Evolutionary conservation across 192 early-diverging fungal species (phyloP).

Genomic region (Glomus cerebriforme): DNA sequence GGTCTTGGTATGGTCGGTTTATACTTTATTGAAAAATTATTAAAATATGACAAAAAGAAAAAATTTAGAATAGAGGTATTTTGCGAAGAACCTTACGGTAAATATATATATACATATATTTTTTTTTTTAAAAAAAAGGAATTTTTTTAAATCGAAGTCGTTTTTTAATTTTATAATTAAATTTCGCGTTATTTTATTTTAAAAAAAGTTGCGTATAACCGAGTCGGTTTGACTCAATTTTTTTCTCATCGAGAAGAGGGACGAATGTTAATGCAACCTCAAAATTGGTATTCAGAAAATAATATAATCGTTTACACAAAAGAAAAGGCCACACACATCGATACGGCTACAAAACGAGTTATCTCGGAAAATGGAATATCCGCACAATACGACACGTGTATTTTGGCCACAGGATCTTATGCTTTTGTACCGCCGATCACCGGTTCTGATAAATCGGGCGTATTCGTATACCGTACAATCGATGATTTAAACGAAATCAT

Average conservation of each 20-base stretch:
- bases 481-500: slow-evolving; percentile 60
- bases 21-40: slow-evolving; percentile 63
- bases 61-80: slow-evolving; percentile 53
- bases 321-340: slow-evolving; percentile 47
- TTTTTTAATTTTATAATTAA: neutral
- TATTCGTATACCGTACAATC: slow-evolving; percentile 71
- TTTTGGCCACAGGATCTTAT: slow-evolving; percentile 65
- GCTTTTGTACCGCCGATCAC: slow-evolving; percentile 59
- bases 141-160: neutral
- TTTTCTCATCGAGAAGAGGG: slow-evolving; percentile 54
- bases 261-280: slow-evolving; percentile 48
- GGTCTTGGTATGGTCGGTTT: slow-evolving; percentile 75
- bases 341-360: slow-evolving; percentile 44
- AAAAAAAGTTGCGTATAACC: slow-evolving; percentile 59
- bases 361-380: slow-evolving; percentile 18
- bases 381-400: slow-evolving; percentile 56
- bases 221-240: slow-evolving; percentile 66
- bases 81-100: slow-evolving; percentile 55
- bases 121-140: neutral
- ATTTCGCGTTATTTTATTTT: neutral
- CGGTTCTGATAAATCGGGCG: slow-evolving; percentile 46
- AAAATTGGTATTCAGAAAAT: slow-evolving; percentile 56
- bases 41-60: slow-evolving; percentile 54
- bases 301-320: slow-evolving; percentile 42
- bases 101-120: neutral